Base-by-base conservation (phyloP, 1,284 basidiomycete species). In the Trametes hirsuta region DNA sequence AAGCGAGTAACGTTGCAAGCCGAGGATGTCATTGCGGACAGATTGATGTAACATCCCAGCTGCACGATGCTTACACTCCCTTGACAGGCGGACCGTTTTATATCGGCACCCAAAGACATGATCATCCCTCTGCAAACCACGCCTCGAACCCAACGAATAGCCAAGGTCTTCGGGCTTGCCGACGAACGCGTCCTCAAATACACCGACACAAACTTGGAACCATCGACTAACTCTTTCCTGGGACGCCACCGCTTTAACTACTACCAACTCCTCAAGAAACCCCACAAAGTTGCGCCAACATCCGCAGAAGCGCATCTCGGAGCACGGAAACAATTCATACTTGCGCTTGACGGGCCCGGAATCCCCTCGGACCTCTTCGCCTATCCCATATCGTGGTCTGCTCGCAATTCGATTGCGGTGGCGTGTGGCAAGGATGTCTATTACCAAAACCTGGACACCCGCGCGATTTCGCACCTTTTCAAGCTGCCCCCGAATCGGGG, bases 271-370 rank as follows among this genome's bases (percentile, higher is more conserved):
- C 77, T 81, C 52, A 65, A 71, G 35, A 64, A 71, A 12, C 69
- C 77, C 4, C 67, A 71, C 1, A 58, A 65, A 9, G 63, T 68
- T 0, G 77, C 77, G n/a, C 66, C 74, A 8, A 71, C 76, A 30
- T 81, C 80, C 12, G 76, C 80, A 4, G 74, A 71, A 37, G 72
- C 79, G 10, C 76, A 82, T 59, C 70, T 82, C 1, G 80, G 74
- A 24, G 64, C 74, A 35, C 76, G 77, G 47, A 76, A 72, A 57
- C 81, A 83, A 53, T 82, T 81, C 62, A 65, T 81, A 11, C 77
- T 81, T 59, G 80, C 81, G 1, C 72, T 83, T 30, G 81, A 83
- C 55, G 81, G 80, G 8, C 81, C 80, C 0, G 81, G 81, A 12
- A 80, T 81, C 25, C 77, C 80, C 12, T 68, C 72, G 6, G 76